These are phyloP conservation scores for Verticillium longisporum DNA, from an alignment of 2,329 filamentous ascomycete genomes.

Conservation along the genomic window DNA sequence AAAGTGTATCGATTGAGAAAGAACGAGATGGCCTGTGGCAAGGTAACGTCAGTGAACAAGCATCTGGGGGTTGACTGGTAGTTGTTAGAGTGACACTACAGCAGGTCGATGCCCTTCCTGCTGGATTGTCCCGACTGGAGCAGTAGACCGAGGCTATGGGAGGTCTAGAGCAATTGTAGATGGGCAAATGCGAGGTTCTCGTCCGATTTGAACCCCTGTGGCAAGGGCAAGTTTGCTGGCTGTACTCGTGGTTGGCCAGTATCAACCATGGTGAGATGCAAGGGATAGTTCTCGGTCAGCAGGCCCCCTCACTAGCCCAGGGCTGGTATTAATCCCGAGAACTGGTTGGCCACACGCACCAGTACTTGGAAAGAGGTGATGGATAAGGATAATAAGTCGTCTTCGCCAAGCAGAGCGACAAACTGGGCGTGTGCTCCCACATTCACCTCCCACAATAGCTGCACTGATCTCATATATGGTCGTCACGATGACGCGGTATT, in stretches of 20 bases:
- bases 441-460: not conserved
- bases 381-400: not conserved
- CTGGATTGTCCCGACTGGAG: not conserved
- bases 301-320: not conserved
- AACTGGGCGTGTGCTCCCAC: not conserved
- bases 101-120: not conserved
- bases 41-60: not conserved
- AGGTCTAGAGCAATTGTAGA: not conserved
- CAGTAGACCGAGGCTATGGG: not conserved
- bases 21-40: not conserved
- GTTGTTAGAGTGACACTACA: not conserved
- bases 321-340: not conserved
- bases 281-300: not conserved
- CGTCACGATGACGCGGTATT: not conserved
- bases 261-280: not conserved
- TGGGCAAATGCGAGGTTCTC: not conserved
- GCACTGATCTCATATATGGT: not conserved
- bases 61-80: not conserved
- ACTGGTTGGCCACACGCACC: not conserved
- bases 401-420: not conserved
- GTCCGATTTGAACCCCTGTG: not conserved
- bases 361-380: not conserved
- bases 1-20: not conserved
- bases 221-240: not conserved
- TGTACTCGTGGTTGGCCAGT: not conserved